phyloP scores from a whole-genome alignment of 1,139 yeast genomes.

The Saccharomycopsis crataegensis region DNA sequence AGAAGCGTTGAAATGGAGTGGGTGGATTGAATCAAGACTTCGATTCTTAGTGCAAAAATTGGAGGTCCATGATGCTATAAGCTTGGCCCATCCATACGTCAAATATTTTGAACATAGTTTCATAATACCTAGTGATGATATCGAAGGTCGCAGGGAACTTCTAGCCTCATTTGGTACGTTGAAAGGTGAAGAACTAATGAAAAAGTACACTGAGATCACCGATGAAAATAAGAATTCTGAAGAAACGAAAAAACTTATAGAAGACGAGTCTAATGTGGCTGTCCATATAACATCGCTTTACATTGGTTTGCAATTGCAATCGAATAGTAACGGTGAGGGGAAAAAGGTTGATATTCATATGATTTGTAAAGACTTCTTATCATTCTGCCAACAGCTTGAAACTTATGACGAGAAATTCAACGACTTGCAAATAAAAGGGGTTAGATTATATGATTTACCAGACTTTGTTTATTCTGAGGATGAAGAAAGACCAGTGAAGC shows the following conservation, averaged over 20 bases:
- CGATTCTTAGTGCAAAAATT: constrained; percentile 75
- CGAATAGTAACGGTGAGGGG: constrained; percentile 30
- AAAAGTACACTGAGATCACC: constrained; percentile 29
- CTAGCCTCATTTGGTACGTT: constrained; percentile 49
- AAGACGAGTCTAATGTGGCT: constrained; percentile 28
- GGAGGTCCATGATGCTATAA: constrained; percentile 68
- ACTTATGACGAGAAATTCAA: constrained; percentile 55
- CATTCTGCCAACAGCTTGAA: constrained; percentile 67
- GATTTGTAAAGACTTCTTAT: constrained; percentile 86
- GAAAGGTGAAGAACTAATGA: constrained; percentile 35
- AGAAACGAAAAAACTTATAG: constrained; percentile 28
- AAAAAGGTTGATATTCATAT: constrained; percentile 78
- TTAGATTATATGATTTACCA: constrained; percentile 75
- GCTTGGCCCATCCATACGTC: constrained; percentile 83
- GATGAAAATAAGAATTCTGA: constrained; percentile 21
- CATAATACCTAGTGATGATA: constrained; percentile 33
- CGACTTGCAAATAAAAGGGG: constrained; percentile 60
- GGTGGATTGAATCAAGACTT: constrained; percentile 83
- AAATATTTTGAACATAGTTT: constrained; percentile 62
- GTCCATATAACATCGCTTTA: constrained; percentile 70
- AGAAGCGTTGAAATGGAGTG: constrained; percentile 84
- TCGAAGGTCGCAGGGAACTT: constrained; percentile 46
- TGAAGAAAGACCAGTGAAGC: constrained; percentile 63
- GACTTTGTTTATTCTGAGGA: constrained; percentile 72
- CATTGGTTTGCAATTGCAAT: constrained; percentile 61